A percentile compares a stretch with the other conserved stretches of the same genome.
Evolutionary conservation across 176 grass and related monocot species (phyloP).

Genomic region (Elymus sibiricus): DNA sequence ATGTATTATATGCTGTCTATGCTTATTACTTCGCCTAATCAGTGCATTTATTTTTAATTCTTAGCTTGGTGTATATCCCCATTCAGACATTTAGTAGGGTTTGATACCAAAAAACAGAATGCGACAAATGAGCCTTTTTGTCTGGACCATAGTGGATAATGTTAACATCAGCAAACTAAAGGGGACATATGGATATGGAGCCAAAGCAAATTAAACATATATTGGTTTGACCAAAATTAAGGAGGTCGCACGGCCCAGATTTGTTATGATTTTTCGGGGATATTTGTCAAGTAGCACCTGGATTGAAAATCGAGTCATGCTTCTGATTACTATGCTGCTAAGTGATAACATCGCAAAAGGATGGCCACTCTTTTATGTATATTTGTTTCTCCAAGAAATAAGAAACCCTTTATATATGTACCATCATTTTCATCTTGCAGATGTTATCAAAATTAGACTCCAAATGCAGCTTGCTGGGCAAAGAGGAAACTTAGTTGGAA

Average conservation of each 20-base stretch:
- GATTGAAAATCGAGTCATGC: not conserved
- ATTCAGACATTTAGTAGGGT: not conserved
- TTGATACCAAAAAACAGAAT: not conserved
- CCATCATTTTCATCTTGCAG: conserved; percentile 51
- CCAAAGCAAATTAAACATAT: not conserved
- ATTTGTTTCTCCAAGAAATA: not conserved
- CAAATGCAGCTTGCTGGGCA: conserved; percentile 97
- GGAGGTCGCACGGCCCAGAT: not conserved
- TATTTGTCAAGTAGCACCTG: not conserved
- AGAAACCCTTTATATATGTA: conserved; percentile 29
- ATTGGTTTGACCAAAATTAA: not conserved
- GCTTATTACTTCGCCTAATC: not conserved
- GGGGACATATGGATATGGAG: not conserved
- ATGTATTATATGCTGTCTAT: not conserved
- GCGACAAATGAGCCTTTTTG: not conserved
- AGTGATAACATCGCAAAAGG: not conserved
- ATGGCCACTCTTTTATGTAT: not conserved
- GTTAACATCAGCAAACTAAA: not conserved
- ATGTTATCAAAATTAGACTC: conserved; percentile 99
- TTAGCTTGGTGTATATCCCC: not conserved
- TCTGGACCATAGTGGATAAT: not conserved
- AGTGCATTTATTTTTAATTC: not conserved
- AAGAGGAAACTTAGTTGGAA: conserved; percentile 89
- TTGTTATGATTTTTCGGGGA: not conserved
- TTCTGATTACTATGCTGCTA: not conserved